Evolutionary conservation across 495 filamentous ascomycete species (phyloP), one percentile per base, ranked within the genome.

Genomic region (Choiromyces venosus): DNA sequence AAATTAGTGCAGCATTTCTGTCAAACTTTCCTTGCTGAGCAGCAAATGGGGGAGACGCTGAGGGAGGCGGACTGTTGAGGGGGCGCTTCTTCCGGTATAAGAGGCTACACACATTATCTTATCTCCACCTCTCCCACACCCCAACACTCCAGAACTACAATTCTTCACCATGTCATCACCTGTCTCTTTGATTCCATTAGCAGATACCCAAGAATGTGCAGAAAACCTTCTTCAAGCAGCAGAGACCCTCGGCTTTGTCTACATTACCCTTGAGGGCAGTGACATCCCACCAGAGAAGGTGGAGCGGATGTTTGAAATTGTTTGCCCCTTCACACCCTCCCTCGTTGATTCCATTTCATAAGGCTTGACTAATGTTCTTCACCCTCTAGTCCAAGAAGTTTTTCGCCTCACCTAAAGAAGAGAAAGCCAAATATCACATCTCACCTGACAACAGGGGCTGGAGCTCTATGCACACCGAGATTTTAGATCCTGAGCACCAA

Each of bases 401-500:
- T 82, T 97, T 98, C 83, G 83, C 84, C 0, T 89, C 89, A 12
- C 89, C 93, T 0, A 71, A 83, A 0, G 86, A 87, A 70, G 91
- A 93, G 71, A 98, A 97, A 83, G 84, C 89, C 67, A 82, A 83
- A 75, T 95, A 89, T 81, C 85, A 86, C 29, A 95, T 97, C 71
- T 85, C 88, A 72, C 86, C 88, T 56, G 91, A 91, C 85, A 97
- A 98, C 76, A 88, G 88, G 40, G 95, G 94, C 35, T 99, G 95
- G 95, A 88, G 90, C 2, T 88, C 88, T 6, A 94, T 96, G 91
- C 91, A 95, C 78, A 87, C 88, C 12, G 94, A 99, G 82, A 94
- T 89, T 0, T 85, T 97, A 36, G 94, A 97, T 82, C 92, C 93
- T 5, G 88, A 90, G 73, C 89, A 89, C 71, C 93, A 97, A 81